Conservation (phyloP, 345 rosid genomes). For the Salix suchowensis region DNA sequence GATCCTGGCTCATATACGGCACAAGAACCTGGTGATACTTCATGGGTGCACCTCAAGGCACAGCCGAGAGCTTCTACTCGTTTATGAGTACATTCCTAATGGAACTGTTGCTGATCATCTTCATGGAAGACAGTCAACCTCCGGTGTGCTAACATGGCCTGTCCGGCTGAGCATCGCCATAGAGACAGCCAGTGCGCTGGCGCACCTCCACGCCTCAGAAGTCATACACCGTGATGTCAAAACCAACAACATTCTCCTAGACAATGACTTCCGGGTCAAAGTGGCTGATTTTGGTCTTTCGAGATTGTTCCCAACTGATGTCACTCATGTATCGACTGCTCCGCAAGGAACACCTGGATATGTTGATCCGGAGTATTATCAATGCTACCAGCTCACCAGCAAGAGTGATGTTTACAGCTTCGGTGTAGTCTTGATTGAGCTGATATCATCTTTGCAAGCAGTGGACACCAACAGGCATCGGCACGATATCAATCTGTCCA, state of each 20-base stretch:
- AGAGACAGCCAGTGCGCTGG: constrained; percentile 73
- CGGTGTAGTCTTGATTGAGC: constrained; percentile 76
- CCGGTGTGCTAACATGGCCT: constrained; percentile 61
- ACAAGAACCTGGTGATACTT: constrained; percentile 60
- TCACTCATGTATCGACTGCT: constrained; percentile 80
- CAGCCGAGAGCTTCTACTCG: constrained; percentile 76
- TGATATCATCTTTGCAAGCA: constrained; percentile 58
- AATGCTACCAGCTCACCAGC: constrained; percentile 68
- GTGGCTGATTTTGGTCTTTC: constrained; percentile 98
- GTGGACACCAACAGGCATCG: constrained; percentile 65
- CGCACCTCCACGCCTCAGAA: constrained; percentile 56
- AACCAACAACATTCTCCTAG: constrained; percentile 81
- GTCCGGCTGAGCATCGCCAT: constrained; percentile 65
- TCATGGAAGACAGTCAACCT: constrained; percentile 46
- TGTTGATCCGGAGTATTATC: constrained; percentile 81
- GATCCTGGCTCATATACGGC: constrained; percentile 62
- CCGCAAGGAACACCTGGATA: constrained; percentile 98
- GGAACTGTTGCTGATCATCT: constrained; percentile 89
- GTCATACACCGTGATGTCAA: constrained; percentile 87
- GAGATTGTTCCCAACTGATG: constrained; percentile 61
- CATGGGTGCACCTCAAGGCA: constrained; percentile 75
- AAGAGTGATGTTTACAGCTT: constrained; percentile 93
- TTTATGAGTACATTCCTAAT: constrained; percentile 80
- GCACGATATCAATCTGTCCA: constrained; percentile 65
- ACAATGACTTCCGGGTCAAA: constrained; percentile 50